Percentiles rank a stretch among this genome's conserved stretches.
These are phyloP conservation scores for Sclerotiophoma versabilis DNA, from an alignment of 2,329 filamentous ascomycete species.

Conservation along the genomic window DNA sequence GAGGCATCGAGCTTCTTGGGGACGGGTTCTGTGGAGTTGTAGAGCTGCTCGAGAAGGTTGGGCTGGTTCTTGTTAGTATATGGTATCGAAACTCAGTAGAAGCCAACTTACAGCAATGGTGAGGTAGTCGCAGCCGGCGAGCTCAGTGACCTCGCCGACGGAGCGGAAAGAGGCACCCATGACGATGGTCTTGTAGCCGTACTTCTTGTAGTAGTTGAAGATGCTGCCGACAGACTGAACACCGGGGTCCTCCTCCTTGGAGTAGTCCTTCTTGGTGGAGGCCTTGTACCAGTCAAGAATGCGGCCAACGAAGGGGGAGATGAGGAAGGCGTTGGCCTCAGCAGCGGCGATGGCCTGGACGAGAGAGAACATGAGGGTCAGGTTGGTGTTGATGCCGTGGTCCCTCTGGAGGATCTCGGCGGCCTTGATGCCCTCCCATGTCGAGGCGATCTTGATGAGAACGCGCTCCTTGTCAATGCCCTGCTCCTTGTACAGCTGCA, in stretches of 20 bases:
- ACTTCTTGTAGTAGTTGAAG: conserved; percentile 99
- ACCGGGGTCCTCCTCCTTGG: conserved; percentile 89
- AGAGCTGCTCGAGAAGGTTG: conserved; percentile 90
- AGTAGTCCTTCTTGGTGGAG: conserved; percentile 90
- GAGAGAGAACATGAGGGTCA: conserved; percentile 98
- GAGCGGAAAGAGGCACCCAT: conserved; percentile 99
- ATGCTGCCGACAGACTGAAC: conserved; percentile 92
- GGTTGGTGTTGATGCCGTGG: conserved; percentile 97
- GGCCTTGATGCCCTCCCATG: conserved; percentile 99
- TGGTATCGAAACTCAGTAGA: background rate
- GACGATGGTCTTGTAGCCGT: conserved; percentile 98
- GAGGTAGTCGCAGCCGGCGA: conserved; percentile 97
- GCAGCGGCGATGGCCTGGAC: conserved; percentile 94
- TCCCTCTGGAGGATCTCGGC: conserved; percentile 95
- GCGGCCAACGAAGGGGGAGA: conserved; percentile 98
- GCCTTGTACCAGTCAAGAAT: conserved; percentile 99
- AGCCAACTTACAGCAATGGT: conserved; percentile 82
- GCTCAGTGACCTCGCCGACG: conserved; percentile 94
- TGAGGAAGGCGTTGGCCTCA: conserved; percentile 94
- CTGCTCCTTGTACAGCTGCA: conserved; percentile 88
- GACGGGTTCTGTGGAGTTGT: conserved; percentile 80
- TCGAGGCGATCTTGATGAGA: conserved; percentile 98
- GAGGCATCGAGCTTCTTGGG: conserved; percentile 90
- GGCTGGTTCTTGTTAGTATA: conserved; percentile 62
- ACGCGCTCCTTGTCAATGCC: conserved; percentile 93